phyloP scores from a whole-genome alignment of 768 basidiomycete genomes.

The Xanthoconium purpureum region DNA sequence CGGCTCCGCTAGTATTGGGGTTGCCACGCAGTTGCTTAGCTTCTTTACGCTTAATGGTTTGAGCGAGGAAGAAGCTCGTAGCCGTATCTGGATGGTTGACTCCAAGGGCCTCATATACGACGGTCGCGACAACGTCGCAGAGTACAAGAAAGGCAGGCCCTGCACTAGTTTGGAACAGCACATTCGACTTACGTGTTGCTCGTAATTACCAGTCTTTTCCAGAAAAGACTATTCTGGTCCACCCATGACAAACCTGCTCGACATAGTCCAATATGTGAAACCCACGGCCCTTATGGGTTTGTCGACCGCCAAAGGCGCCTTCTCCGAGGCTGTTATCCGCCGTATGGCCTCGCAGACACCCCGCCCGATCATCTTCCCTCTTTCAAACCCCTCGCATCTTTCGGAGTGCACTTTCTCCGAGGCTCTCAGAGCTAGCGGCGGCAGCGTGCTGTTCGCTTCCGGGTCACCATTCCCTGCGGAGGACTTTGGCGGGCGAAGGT shows the following conservation, averaged over 20 bases:
- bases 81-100: slow-evolving; percentile 79
- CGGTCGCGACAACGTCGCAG: slow-evolving; percentile 66
- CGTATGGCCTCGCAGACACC: slow-evolving; percentile 77
- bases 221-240: slow-evolving; percentile 76
- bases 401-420: slow-evolving; percentile 80
- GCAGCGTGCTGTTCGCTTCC: slow-evolving; percentile 79
- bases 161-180: background rate
- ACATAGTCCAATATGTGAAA: slow-evolving; percentile 76
- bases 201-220: slow-evolving; percentile 63
- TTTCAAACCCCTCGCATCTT: slow-evolving; percentile 83
- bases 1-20: slow-evolving; percentile 89
- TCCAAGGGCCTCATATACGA: slow-evolving; percentile 84
- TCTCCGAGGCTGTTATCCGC: slow-evolving; percentile 65
- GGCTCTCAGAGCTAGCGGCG: slow-evolving; percentile 68
- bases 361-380: slow-evolving; percentile 88
- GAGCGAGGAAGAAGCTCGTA: slow-evolving; percentile 70
- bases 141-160: slow-evolving; percentile 76
- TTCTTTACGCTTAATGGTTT: slow-evolving; percentile 85
- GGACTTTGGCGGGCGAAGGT: slow-evolving; percentile 48
- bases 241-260: slow-evolving; percentile 68
- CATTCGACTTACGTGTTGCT: background rate
- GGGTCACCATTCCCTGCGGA: slow-evolving; percentile 82
- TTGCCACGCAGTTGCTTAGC: slow-evolving; percentile 82
- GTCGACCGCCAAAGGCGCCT: slow-evolving; percentile 84
- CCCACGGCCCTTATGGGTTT: slow-evolving; percentile 89